Evolutionary conservation across 768 basidiomycete genomes (phyloP), one percentile per base, ranked within the genome.

Genomic region (Leccinum truebloodii): DNA sequence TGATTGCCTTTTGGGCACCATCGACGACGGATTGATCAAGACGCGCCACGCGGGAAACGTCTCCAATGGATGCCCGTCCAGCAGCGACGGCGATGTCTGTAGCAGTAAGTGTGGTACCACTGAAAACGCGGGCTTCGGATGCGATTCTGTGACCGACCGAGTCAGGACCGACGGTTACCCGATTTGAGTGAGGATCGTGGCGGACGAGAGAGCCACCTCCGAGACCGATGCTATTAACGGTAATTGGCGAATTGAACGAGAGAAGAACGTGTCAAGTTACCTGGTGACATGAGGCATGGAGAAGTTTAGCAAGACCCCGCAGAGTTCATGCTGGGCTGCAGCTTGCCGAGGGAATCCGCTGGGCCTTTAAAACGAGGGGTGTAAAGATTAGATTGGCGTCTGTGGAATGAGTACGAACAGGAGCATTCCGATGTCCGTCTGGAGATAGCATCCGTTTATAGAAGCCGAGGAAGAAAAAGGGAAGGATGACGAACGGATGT

Each of bases 281-380:
- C 75, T 77, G 57, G 73, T 73, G 28, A 86, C 80, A 61, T 85
- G 82, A 9, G 86, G 83, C 78, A 83, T 83, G 1, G 83, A 80
- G 65, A 86, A 86, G 65, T 87, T 87, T 3, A 84, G 79, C 52
- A 83, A 73, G 6, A 87, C 82, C 0, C 84, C 86, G 37, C 82
- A 83, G 49, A 88, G 78, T 69, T 86, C 81, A 30, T 83, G 82
- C 66, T 82, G 82, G 1, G 85, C 85, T 14, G 83, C 84, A 3
- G 87, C 85, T 63, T 86, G 86, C 20, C 83, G 73, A 30, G 86
- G 86, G 68, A 86, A 85, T 8, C 86, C 86, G 14, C 78, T 80
- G 1, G 84, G 82, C 2, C 72, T 74, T 62, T 6, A 55, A 28
- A 65, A 8, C 24, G 18, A 49, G 24, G 54, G 44, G 48, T 20